phyloP scores from a whole-genome alignment of 208 protist species.

The Crithidia expoeki region DNA sequence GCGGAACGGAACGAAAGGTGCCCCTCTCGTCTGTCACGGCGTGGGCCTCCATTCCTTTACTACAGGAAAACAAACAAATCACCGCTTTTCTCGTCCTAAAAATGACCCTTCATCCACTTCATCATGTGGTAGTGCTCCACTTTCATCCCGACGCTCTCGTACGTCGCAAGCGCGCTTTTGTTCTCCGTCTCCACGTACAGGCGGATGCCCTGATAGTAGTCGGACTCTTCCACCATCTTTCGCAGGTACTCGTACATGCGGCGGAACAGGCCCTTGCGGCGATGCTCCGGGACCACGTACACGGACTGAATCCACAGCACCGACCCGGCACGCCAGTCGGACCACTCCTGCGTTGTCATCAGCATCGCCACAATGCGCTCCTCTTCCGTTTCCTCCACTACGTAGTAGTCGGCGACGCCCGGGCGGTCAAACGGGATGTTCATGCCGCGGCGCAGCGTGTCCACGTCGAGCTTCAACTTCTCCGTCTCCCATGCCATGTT shows the following conservation, averaged over 20 bases:
- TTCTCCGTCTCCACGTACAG: conserved; percentile 70
- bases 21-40: conserved; percentile 7
- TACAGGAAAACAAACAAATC: conserved; percentile 7
- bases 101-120: conserved; percentile 68
- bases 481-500: conserved; percentile 71
- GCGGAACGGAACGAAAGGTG: background rate
- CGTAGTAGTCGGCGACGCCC: conserved; percentile 53
- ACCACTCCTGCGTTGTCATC: conserved; percentile 78
- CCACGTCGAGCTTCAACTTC: conserved; percentile 43
- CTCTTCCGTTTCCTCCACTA: conserved; percentile 43
- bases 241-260: conserved; percentile 54
- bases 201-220: conserved; percentile 54
- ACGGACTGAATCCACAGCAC: conserved; percentile 78
- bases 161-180: conserved; percentile 40
- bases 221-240: conserved; percentile 44
- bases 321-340: conserved; percentile 63
- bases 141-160: conserved; percentile 59
- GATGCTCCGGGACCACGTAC: conserved; percentile 47
- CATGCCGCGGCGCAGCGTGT: conserved; percentile 48
- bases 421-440: conserved; percentile 39
- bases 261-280: conserved; percentile 49
- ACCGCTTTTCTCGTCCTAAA: too few species aligned
- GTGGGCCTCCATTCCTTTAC: conserved; percentile 2
- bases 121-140: conserved; percentile 78
- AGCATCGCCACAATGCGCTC: conserved; percentile 53